Percentiles rank a stretch among this genome's conserved stretches.
Conservation (phyloP, 331 rosid genomes). For the Malus hybrid region DNA sequence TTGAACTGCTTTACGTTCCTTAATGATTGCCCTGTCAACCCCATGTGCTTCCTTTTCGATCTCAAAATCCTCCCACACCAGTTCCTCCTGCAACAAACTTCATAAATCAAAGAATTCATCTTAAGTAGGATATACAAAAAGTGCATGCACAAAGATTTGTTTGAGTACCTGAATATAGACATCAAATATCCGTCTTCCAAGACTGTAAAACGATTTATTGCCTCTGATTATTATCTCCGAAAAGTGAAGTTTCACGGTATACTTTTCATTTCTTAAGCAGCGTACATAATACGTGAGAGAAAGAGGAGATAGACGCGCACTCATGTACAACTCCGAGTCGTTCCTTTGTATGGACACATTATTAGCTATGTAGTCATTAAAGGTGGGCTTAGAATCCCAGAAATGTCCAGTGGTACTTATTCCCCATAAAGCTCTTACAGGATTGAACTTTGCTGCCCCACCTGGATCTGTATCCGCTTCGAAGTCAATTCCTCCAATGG, state of each 20-base stretch:
- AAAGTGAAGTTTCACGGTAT: constrained; percentile 50
- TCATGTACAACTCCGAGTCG: constrained; percentile 2
- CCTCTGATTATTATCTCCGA: constrained; percentile 52
- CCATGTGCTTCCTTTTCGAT: constrained; percentile 25
- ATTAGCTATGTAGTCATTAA: neutral
- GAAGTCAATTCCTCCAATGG: neutral
- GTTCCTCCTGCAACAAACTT: constrained; percentile 24
- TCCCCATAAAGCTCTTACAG: neutral
- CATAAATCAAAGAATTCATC: too few species aligned
- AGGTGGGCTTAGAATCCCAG: neutral
- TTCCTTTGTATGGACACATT: neutral
- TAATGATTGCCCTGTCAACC: constrained; percentile 11
- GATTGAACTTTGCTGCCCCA: constrained; percentile 4
- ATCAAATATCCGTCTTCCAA: constrained; percentile 64
- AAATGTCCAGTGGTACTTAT: constrained; percentile 1
- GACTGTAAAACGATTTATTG: constrained; percentile 26
- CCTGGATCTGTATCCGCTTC: neutral
- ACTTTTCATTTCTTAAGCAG: constrained; percentile 13
- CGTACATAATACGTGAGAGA: neutral
- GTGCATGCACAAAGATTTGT: too few species aligned
- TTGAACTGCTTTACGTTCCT: neutral
- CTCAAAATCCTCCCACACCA: constrained; percentile 20
- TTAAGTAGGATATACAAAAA: too few species aligned
- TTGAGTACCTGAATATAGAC: constrained; percentile 27
- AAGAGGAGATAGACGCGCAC: constrained; percentile 12